A percentile compares a stretch with the other conserved stretches of the same genome.
Conservation (phyloP, 441 rosid species). For the Hypseocharis bilobata region DNA sequence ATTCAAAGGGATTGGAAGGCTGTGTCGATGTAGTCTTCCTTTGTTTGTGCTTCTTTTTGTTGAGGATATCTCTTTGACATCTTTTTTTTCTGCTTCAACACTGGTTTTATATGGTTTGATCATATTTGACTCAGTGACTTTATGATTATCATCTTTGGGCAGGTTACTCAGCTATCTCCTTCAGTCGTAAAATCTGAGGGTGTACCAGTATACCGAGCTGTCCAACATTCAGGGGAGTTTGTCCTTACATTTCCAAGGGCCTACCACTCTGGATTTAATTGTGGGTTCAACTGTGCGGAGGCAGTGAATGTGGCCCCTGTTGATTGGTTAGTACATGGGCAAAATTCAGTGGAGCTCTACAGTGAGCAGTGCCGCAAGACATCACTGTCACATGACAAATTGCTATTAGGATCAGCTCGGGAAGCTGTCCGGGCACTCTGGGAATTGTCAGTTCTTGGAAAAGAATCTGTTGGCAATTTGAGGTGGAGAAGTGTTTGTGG, state of each 20-base stretch:
- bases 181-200: constrained; percentile 47
- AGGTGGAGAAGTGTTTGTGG: constrained; percentile 55
- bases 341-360: constrained; percentile 46
- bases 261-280: constrained; percentile 53
- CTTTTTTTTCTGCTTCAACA: no score
- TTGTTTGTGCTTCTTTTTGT: no score
- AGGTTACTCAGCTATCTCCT: constrained; percentile 42
- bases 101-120: background rate
- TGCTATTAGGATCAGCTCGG: constrained; percentile 53
- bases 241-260: constrained; percentile 69
- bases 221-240: constrained; percentile 67
- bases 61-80: no score
- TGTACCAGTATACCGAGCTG: constrained; percentile 53
- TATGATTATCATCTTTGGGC: constrained; percentile 14
- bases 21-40: no score
- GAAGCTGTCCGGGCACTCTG: constrained; percentile 60
- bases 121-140: background rate
- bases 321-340: constrained; percentile 73
- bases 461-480: constrained; percentile 30
- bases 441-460: constrained; percentile 39
- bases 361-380: constrained; percentile 40
- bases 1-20: no score
- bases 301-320: constrained; percentile 62
- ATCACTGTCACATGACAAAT: constrained; percentile 56
- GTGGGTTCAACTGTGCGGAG: constrained; percentile 73